These are phyloP conservation scores for Andrographis paniculata DNA, from an alignment of 305 asterid genomes.

Conservation along the genomic window DNA sequence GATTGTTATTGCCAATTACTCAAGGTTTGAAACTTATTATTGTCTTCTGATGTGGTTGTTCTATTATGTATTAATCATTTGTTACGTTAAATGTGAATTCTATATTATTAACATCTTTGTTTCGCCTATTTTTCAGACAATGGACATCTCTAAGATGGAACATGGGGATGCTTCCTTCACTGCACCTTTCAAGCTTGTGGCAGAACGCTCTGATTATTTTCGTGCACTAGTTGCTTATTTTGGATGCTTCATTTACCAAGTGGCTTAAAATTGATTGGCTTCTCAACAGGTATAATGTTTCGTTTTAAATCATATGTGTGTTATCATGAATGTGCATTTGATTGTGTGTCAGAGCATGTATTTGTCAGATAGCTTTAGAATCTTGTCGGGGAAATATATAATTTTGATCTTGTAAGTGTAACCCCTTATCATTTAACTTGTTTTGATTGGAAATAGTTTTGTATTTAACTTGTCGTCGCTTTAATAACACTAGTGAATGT, in stretches of 20 bases:
- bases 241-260: conserved; percentile 81
- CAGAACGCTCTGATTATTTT: conserved; percentile 78
- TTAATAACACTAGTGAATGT: too few species aligned
- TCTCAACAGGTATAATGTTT: conserved; percentile 65
- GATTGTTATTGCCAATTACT: conserved; percentile 77
- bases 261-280: conserved; percentile 82
- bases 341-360: too few species aligned
- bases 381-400: too few species aligned
- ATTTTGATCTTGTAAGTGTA: too few species aligned
- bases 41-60: neutral
- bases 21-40: conserved; percentile 45
- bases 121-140: conserved; percentile 39
- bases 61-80: neutral
- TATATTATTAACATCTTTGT: conserved; percentile 3
- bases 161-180: conserved; percentile 79
- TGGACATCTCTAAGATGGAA: conserved; percentile 94
- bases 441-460: too few species aligned
- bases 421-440: too few species aligned
- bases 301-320: conserved; percentile 15
- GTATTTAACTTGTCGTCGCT: too few species aligned
- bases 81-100: neutral
- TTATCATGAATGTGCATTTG: too few species aligned
- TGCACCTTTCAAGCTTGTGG: conserved; percentile 90
- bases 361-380: too few species aligned
- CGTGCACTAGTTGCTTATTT: conserved; percentile 96